Evolutionary conservation across 2,329 filamentous ascomycete genomes (phyloP), one percentile per base, ranked within the genome.

Genomic region (Alternaria sp.): DNA sequence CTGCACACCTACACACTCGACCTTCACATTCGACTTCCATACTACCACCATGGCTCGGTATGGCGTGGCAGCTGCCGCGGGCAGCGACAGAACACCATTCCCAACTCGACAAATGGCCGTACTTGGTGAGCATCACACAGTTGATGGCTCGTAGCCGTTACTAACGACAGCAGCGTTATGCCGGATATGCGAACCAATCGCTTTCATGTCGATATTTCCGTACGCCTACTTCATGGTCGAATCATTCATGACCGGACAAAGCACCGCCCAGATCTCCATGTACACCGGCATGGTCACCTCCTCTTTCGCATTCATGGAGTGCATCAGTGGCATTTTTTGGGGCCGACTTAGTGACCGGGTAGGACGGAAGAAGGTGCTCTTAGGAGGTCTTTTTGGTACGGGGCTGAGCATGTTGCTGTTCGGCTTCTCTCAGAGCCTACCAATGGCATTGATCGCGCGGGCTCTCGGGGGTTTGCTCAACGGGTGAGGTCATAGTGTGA

Each of bases 191-290:
- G 95, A 99, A 78, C 95, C 95, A 53, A 98, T 99, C 79, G 95
- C 95, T 6, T 98, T 99, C 85, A 98, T 97, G 93, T 97, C 94
- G 54, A 97, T 98, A 70, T 98, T 99, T 77, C 95, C 95, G 1
- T 99, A 98, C 80, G 93, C 96, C 70, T 98, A 97, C 83, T 94
- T 91, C 83, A 98, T 99, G 95, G 91, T 98, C 70, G 86, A 93
- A 72, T 93, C 93, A 63, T 98, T 98, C 80, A 85, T 91, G 73
- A 89, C 97, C 75, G 92, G 93, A 64, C 84, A 92, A 47, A 88
- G 93, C 75, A 84, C 91, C 64, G 89, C 86, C 71, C 88, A 91
- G 75, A 96, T 97, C 69, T 92, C 94, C 14, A 88, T 97, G 57
- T 98, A 97, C 78, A 93, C 93, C 26, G 94, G 95, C 72, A 92